Percentiles rank a stretch among this genome's conserved stretches.
phyloP scores from a whole-genome alignment of 495 filamentous ascomycete species.

The Halenospora varia region DNA sequence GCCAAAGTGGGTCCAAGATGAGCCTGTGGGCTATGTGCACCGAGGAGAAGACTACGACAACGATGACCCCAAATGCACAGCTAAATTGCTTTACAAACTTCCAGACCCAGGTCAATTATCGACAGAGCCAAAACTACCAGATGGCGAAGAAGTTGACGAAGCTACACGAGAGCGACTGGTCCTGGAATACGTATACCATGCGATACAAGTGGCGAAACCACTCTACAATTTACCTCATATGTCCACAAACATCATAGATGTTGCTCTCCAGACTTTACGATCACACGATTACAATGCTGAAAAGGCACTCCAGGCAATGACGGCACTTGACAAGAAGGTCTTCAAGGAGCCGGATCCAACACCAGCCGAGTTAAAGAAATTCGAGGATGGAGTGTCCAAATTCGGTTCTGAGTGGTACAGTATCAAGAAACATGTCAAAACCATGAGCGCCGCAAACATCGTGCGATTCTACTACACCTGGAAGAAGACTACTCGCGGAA shows the following conservation, averaged over 20 bases:
- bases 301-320: constrained; percentile 68
- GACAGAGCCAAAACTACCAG: background rate
- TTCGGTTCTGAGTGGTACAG: constrained; percentile 86
- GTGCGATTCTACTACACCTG: constrained; percentile 95
- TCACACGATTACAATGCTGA: constrained; percentile 65
- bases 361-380: constrained; percentile 76
- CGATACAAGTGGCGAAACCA: constrained; percentile 53
- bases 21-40: constrained; percentile 77
- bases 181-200: constrained; percentile 69
- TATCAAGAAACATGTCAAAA: constrained; percentile 82
- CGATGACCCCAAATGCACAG: constrained; percentile 41
- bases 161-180: constrained; percentile 49
- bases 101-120: constrained; percentile 43
- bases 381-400: constrained; percentile 88
- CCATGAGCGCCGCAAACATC: constrained; percentile 69
- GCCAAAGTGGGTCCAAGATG: constrained; percentile 91
- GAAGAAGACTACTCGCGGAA: constrained; percentile 90
- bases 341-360: constrained; percentile 82
- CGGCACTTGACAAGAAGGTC: constrained; percentile 62
- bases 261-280: constrained; percentile 72
- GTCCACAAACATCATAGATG: constrained; percentile 85
- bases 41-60: constrained; percentile 71
- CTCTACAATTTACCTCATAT: constrained; percentile 58
- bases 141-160: constrained; percentile 44
- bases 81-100: constrained; percentile 57